phyloP scores from a whole-genome alignment of 1,284 basidiomycete species.

The Puccinia sorghi region DNA sequence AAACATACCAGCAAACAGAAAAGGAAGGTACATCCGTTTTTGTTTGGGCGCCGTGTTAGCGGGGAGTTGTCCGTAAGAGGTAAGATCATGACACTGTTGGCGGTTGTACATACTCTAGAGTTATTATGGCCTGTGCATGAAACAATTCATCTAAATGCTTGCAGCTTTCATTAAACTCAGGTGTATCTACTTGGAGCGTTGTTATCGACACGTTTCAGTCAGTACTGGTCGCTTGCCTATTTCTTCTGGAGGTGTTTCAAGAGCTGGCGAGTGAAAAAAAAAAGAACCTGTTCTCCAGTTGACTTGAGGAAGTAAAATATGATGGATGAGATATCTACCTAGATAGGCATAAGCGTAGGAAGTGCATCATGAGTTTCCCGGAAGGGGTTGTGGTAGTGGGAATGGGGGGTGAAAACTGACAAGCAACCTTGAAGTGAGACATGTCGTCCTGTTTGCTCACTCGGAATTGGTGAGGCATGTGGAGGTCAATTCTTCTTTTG shows the following conservation, averaged over 20 bases:
- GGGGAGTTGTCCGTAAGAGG: neutral
- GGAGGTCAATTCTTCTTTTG: conserved; percentile 6
- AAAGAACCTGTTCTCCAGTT: conserved; percentile 33
- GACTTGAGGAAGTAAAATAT: conserved; percentile 35
- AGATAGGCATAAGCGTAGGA: neutral
- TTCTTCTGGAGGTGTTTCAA: neutral
- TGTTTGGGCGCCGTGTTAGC: too few species aligned
- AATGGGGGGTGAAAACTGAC: conserved; percentile 9
- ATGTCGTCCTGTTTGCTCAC: neutral
- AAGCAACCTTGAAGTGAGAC: conserved; percentile 35
- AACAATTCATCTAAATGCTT: conserved; percentile 12
- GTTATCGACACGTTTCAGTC: neutral
- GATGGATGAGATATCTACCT: conserved; percentile 33
- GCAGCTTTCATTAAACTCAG: conserved; percentile 23
- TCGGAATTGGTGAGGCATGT: conserved; percentile 26
- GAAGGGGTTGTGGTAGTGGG: neutral
- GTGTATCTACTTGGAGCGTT: neutral
- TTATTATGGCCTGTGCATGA: neutral
- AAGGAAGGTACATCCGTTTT: neutral
- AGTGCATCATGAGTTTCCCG: neutral
- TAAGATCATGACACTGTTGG: neutral
- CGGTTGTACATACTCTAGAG: conserved; percentile 14
- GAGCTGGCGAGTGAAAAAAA: neutral
- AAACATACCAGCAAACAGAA: neutral
- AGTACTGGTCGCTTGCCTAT: neutral